Evolutionary conservation across 768 basidiomycete genomes (phyloP), one percentile per base, ranked within the genome.

Genomic region (Plicaturopsis crispa): DNA sequence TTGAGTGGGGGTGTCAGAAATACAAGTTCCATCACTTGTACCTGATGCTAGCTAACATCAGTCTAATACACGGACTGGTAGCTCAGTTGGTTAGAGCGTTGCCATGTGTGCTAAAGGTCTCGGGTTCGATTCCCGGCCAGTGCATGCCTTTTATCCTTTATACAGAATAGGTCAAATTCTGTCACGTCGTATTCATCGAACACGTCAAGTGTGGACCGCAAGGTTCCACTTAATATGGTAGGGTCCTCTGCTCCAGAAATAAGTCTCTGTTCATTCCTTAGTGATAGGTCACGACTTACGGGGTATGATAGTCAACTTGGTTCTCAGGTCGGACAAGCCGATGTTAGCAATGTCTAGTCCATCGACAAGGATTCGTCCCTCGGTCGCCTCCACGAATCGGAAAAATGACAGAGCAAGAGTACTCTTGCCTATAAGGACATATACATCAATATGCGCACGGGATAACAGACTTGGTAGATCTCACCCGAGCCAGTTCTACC

Each of bases 381-480:
- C 69, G 0, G 76, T 78, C 1, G 89, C 79, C 52, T 93, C 88
- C n/a, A 93, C 87, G 52, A 90, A 87, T 17, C 85, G 75, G 75
- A 93, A 90, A 63, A 91, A 85, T 6, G 83, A 84, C 10, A 91
- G 65, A 0, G 87, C 87, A 10, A 86, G 66, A 2, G 86, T 88
- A 48, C 81, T 84, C 62, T 89, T 89, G 23, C 86, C 85, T 6
- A n/a, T n/a, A n/a, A n/a, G n/a, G n/a, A n/a, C n/a, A n/a, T n/a
- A n/a, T n/a, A n/a, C n/a, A n/a, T n/a, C n/a, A n/a, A n/a, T n/a
- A n/a, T n/a, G n/a, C n/a, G n/a, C n/a, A n/a, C n/a, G n/a, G n/a
- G n/a, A n/a, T n/a, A n/a, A n/a, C n/a, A n/a, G n/a, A n/a, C n/a
- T n/a, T n/a, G n/a, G n/a, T n/a, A n/a, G n/a, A n/a, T n/a, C n/a